Base-by-base conservation (phyloP, 108 stramenopile species). In the Pseudonitzschia pungens region DNA sequence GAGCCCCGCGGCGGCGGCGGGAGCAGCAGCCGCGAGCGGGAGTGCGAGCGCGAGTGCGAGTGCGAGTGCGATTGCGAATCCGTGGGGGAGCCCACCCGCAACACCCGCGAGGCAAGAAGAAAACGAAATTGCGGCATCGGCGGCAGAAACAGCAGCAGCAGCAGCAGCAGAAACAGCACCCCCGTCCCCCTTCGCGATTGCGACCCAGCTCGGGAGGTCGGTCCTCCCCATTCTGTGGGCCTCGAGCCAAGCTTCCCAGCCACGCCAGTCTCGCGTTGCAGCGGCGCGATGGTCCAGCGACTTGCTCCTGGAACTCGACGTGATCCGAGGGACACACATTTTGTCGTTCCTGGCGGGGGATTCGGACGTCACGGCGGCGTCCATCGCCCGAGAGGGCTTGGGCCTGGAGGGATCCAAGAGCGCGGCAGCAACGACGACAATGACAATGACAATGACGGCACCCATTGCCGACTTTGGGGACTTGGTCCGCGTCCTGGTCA, bases 341-440 rank as follows among this genome's bases (percentile, higher is more conserved):
- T 65, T 94, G 4, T 91, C 89, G 60, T 94, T 87, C 72, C 50
- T 94, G 24, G 81, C 90, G 9, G 93, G 93, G 24, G 93, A 94
- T 60, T 65, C 77, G 28, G 93, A 94, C 83, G 79, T 81, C 8
- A 88, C 90, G 9, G 90, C 86, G 1, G 59, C 89, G 1, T 60
- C 84, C 59, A 83, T 90, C 28, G 87, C 90, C 10, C 79, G 74
- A 63, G 80, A 85, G 28, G 90, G 86, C 2, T 76, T 94, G 44
- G 87, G 86, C 2, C 65, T 89, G 11, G 57, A 33, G 68, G 65
- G 71, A 65, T 55, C 14, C 31, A 41, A 32, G 29, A 70, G 59
- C 2, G 55, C 11, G 9, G 45, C 45, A 11, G 45, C 36, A 36
- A n/a, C n/a, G n/a, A n/a, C n/a, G n/a, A n/a, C n/a, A n/a, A n/a